Evolutionary conservation across 2,329 filamentous ascomycete genomes (phyloP).

Genomic region (Mariannaea elegans): DNA sequence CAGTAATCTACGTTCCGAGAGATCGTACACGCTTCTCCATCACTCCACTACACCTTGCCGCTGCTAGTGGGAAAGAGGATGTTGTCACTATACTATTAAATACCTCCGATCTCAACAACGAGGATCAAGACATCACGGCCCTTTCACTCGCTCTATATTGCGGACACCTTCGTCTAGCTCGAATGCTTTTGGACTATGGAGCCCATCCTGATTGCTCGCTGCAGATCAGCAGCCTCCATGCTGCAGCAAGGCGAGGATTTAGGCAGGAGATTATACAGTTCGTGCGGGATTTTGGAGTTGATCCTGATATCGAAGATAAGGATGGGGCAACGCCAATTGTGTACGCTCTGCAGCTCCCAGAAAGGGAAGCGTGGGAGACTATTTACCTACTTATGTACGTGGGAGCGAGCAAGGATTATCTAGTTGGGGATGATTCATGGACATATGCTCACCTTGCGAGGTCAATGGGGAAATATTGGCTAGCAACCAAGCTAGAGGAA

Average conservation of each 20-base stretch:
- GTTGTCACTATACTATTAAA: background rate
- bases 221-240: background rate
- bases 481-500: background rate
- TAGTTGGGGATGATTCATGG: background rate
- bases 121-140: background rate
- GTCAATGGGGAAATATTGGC: background rate
- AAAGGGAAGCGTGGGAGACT: background rate
- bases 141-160: slow-evolving; percentile 5
- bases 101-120: background rate
- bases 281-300: background rate
- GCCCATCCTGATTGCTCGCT: background rate
- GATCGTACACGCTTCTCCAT: background rate
- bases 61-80: background rate
- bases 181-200: slow-evolving; percentile 1
- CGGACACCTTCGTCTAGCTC: background rate
- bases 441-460: background rate
- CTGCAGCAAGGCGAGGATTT: slow-evolving; percentile 1
- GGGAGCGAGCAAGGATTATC: background rate
- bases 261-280: slow-evolving; percentile 1
- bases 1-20: background rate
- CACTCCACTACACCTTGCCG: background rate
- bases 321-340: slow-evolving; percentile 4
- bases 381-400: slow-evolving; percentile 3
- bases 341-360: slow-evolving; percentile 4
- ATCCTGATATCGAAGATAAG: slow-evolving; percentile 9